phyloP scores from a whole-genome alignment of 2,329 filamentous ascomycete genomes.

The Periconia sp. region DNA sequence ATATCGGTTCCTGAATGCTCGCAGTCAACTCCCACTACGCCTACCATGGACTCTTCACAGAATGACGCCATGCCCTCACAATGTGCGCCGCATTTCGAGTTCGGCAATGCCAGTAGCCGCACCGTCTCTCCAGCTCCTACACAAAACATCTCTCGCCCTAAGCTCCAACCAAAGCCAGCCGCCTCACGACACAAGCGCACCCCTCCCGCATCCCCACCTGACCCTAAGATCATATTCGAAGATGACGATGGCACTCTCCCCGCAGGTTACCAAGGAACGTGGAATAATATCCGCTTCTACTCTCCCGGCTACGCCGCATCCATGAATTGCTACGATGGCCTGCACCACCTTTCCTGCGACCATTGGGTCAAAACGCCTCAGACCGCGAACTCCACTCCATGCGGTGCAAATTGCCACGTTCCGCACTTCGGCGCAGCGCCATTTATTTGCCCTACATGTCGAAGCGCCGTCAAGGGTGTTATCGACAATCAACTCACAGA shows the following conservation, averaged over 20 bases:
- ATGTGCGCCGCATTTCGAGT: too few species aligned
- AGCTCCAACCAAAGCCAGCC: constrained; percentile 1
- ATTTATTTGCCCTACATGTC: constrained; percentile 18
- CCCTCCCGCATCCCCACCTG: neutral
- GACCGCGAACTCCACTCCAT: constrained; percentile 7
- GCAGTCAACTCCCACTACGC: too few species aligned
- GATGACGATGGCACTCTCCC: constrained; percentile 15
- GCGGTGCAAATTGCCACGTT: constrained; percentile 17
- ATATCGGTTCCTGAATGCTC: too few species aligned
- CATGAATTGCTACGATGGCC: constrained; percentile 5
- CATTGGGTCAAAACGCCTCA: constrained; percentile 12
- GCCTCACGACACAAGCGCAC: neutral
- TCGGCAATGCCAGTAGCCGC: too few species aligned
- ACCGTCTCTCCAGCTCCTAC: too few species aligned
- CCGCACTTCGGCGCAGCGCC: neutral
- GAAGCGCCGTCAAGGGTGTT: constrained; percentile 2
- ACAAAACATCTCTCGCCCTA: neutral
- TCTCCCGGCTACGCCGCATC: neutral
- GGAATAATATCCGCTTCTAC: constrained; percentile 9
- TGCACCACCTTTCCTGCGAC: constrained; percentile 19
- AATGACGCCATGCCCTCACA: too few species aligned
- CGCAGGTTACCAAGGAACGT: constrained; percentile 19
- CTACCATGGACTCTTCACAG: too few species aligned
- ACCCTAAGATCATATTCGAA: constrained; percentile 15
- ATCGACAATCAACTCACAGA: constrained; percentile 5